Evolutionary conservation across 169 alveolate genomes (phyloP).

Genomic region (Plasmodium cynomolgi): DNA sequence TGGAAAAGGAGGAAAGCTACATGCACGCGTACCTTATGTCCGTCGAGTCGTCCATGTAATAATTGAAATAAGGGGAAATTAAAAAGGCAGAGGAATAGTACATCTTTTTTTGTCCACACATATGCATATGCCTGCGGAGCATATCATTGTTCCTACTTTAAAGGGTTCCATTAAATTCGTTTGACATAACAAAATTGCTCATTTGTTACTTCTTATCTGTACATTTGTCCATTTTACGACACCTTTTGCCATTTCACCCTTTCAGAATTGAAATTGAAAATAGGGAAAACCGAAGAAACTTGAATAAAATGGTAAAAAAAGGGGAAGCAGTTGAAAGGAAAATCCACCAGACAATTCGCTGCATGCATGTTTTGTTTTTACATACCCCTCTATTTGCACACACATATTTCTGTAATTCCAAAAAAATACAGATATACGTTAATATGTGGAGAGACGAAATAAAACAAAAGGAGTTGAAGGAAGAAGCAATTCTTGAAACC

Average conservation of each 20-base stretch:
- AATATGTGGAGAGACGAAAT: conserved; percentile 69
- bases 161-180: background rate
- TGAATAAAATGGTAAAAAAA: conserved; percentile 59
- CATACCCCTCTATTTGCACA: background rate
- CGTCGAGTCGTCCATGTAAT: conserved; percentile 73
- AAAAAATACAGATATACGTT: conserved; percentile 31
- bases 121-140: background rate
- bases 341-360: background rate
- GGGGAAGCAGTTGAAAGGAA: background rate
- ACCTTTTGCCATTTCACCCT: background rate
- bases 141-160: background rate
- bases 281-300: conserved; percentile 44
- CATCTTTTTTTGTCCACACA: background rate
- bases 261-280: conserved; percentile 72
- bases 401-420: conserved; percentile 6
- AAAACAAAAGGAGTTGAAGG: conserved; percentile 40
- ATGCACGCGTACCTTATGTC: conserved; percentile 66
- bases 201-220: background rate
- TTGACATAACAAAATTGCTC: background rate
- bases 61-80: background rate
- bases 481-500: conserved; percentile 51
- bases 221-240: conserved; percentile 1
- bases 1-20: conserved; percentile 72
- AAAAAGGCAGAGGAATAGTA: background rate
- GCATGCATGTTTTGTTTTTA: background rate